These are phyloP conservation scores for Cylindricascospora bacillispora DNA, from an alignment of 1,139 yeast species.

Conservation along the genomic window DNA sequence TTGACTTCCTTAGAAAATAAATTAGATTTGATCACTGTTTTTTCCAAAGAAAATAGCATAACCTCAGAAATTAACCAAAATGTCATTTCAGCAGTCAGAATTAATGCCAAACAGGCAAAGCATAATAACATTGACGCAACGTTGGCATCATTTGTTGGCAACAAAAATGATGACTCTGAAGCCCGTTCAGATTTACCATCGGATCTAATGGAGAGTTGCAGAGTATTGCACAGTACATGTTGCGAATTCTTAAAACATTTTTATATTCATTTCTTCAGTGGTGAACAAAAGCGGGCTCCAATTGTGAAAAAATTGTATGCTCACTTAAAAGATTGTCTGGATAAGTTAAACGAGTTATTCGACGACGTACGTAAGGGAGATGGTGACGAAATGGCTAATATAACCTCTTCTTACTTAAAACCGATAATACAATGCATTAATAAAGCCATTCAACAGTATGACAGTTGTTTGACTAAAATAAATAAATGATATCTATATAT, in stretches of 20 bases:
- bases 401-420: constrained; percentile 18
- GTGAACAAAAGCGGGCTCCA: constrained; percentile 39
- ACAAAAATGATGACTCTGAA: constrained; percentile 13
- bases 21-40: constrained; percentile 19
- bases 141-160: constrained; percentile 17
- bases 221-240: constrained; percentile 51
- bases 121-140: constrained; percentile 29
- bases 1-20: constrained; percentile 11
- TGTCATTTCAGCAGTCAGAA: constrained; percentile 39
- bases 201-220: constrained; percentile 30
- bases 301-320: constrained; percentile 35
- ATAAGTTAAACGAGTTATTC: constrained; percentile 18
- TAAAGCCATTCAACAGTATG: constrained; percentile 20
- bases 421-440: constrained; percentile 19
- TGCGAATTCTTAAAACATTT: constrained; percentile 61
- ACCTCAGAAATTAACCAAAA: constrained; percentile 16
- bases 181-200: constrained; percentile 20
- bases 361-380: constrained; percentile 20
- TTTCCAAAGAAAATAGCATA: constrained; percentile 10
- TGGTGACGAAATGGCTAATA: constrained; percentile 17
- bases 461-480: constrained; percentile 4
- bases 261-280: constrained; percentile 50
- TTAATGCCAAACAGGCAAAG: constrained; percentile 41
- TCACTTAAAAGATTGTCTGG: constrained; percentile 33
- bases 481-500: neutral